phyloP scores from a whole-genome alignment of 306 rosid species.

The Cucurbita moschata region DNA sequence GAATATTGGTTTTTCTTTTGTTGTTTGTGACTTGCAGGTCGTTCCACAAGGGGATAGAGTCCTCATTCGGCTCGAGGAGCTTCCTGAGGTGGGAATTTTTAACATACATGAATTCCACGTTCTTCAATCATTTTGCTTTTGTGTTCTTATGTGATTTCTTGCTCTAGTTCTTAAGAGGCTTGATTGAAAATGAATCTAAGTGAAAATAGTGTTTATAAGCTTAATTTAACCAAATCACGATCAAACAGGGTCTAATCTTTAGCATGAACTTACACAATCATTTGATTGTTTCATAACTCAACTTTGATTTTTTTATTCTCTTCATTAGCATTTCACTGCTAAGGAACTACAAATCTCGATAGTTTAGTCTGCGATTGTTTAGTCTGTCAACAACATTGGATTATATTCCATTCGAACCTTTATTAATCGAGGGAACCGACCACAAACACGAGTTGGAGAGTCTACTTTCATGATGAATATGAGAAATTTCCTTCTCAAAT shows the following conservation, averaged over 20 bases:
- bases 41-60: constrained; percentile 93
- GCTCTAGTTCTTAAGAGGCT: not conserved
- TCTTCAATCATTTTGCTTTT: not conserved
- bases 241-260: no score
- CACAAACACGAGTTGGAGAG: not conserved
- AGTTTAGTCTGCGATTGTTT: no score
- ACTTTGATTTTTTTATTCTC: not conserved
- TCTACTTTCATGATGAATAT: not conserved
- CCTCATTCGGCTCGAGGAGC: constrained; percentile 68
- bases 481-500: not conserved
- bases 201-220: not conserved
- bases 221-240: no score
- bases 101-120: not conserved
- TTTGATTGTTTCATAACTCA: not conserved
- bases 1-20: not conserved
- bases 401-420: not conserved
- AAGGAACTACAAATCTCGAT: not conserved
- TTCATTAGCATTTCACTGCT: not conserved
- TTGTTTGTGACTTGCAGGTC: constrained; percentile 31
- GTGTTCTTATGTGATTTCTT: not conserved
- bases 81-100: constrained; percentile 31
- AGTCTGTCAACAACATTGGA: not conserved
- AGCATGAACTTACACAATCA: not conserved
- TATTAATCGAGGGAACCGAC: not conserved
- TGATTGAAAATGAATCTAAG: not conserved